These are phyloP conservation scores for Hygrophila difformis DNA, from an alignment of 257 asterid genomes.

Conservation along the genomic window DNA sequence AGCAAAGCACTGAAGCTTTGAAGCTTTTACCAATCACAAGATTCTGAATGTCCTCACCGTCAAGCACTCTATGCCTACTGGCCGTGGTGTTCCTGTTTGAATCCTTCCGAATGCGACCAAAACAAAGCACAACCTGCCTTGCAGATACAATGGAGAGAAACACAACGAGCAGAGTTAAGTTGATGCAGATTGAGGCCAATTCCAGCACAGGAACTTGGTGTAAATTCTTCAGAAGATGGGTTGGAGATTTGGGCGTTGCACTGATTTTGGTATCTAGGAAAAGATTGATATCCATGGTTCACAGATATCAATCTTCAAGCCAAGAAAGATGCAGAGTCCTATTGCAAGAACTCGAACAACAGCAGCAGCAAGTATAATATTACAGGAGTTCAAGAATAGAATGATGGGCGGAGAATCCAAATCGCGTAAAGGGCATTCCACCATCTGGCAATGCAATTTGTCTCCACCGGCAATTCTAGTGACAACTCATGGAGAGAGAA, in stretches of 20 bases:
- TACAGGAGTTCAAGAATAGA: conserved; percentile 20
- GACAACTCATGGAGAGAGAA: conserved; percentile 33
- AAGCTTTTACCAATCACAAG: conserved; percentile 45
- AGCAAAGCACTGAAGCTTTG: conserved; percentile 47
- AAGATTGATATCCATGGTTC: conserved; percentile 70
- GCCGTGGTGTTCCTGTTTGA: conserved; percentile 24
- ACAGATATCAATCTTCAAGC: conserved; percentile 52
- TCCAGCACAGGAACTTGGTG: conserved; percentile 52
- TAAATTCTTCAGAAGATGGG: conserved; percentile 22
- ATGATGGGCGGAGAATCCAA: conserved; percentile 35
- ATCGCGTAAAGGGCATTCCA: conserved; percentile 62
- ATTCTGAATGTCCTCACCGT: conserved; percentile 40
- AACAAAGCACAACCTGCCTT: conserved; percentile 49
- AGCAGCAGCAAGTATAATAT: conserved; percentile 22
- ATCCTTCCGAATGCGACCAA: conserved; percentile 55
- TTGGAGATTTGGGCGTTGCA: conserved; percentile 20
- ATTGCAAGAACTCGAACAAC: conserved; percentile 24
- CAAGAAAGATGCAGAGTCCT: too few species aligned
- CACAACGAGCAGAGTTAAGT: conserved; percentile 55
- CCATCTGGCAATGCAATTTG: conserved; percentile 57
- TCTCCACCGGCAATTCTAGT: conserved; percentile 24
- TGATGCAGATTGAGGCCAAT: conserved; percentile 65
- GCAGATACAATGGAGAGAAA: conserved; percentile 61
- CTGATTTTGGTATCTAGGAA: conserved; percentile 17
- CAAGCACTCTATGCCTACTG: conserved; percentile 16